phyloP scores from a whole-genome alignment of 2,329 filamentous ascomycete species.

The Trichoderma cornu-damae region DNA sequence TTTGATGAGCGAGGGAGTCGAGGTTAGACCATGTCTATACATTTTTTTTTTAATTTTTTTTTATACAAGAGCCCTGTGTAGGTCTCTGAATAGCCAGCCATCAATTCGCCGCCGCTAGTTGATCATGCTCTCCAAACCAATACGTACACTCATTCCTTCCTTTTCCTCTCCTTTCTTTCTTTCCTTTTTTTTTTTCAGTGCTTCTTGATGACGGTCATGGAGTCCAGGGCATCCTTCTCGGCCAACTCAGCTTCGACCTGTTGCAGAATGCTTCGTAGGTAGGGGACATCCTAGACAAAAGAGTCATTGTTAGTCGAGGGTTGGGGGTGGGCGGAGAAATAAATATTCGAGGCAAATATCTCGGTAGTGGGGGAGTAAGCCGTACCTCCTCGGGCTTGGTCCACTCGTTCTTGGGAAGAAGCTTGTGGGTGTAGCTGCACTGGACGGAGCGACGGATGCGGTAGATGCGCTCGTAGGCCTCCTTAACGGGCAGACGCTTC shows the following conservation, averaged over 20 bases:
- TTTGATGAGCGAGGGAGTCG: conserved; percentile 25
- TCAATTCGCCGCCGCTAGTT: conserved; percentile 3
- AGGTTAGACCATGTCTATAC: conserved; percentile 32
- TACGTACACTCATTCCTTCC: conserved; percentile 4
- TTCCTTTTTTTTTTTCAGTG: conserved; percentile 32
- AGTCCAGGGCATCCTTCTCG: conserved; percentile 51
- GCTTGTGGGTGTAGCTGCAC: conserved; percentile 58
- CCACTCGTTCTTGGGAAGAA: conserved; percentile 58
- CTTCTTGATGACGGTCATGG: conserved; percentile 47
- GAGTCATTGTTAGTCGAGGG: conserved; percentile 1
- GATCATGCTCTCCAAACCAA: conserved; percentile 9
- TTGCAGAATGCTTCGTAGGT: conserved; percentile 50
- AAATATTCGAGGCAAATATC: neutral
- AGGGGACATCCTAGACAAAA: conserved; percentile 45
- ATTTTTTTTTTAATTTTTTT: conserved; percentile 26
- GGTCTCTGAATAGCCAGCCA: conserved; percentile 7
- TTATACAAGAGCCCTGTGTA: conserved; percentile 28
- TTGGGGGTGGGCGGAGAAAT: no score
- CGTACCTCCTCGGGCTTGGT: conserved; percentile 52
- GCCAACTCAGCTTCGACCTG: conserved; percentile 46
- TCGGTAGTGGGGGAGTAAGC: neutral
- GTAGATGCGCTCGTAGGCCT: conserved; percentile 95
- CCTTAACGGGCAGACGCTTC: conserved; percentile 83
- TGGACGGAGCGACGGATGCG: conserved; percentile 94
- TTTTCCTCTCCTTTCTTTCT: neutral